Conservation (phyloP, 768 basidiomycete genomes). For the Russula earlei region DNA sequence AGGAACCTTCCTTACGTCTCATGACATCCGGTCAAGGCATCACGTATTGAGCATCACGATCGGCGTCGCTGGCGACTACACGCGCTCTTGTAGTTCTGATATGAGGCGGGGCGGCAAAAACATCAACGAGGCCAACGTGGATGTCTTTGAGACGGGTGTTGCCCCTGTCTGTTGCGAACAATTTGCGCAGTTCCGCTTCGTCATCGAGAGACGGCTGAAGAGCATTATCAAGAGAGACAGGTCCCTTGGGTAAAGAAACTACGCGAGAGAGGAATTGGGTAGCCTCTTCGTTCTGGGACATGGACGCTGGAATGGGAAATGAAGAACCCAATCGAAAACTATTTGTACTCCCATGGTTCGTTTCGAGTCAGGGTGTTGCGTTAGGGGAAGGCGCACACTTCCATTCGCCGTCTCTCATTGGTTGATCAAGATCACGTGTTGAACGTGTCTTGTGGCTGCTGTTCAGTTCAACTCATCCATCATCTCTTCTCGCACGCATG, state of each 20-base stretch:
- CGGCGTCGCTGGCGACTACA: slow-evolving; percentile 35
- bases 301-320: no score
- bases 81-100: slow-evolving; percentile 45
- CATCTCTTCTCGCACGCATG: background rate
- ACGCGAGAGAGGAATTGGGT: slow-evolving; percentile 24
- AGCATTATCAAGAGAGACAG: slow-evolving; percentile 33
- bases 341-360: no score
- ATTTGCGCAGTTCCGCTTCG: slow-evolving; percentile 44
- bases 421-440: no score
- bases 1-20: slow-evolving; percentile 41
- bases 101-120: slow-evolving; percentile 41
- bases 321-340: no score
- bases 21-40: slow-evolving; percentile 40
- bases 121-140: slow-evolving; percentile 49
- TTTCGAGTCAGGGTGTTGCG: no score
- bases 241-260: slow-evolving; percentile 21
- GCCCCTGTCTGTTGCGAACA: slow-evolving; percentile 45
- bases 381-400: no score
- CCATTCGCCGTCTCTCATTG: no score
- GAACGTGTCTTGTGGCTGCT: no score
- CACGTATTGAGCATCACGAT: slow-evolving; percentile 39
- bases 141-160: slow-evolving; percentile 38
- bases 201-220: slow-evolving; percentile 49
- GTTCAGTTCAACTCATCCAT: background rate
- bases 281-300: slow-evolving; percentile 26